Conservation (phyloP, 805 yeast species). For the Teunomyces panamensis region DNA sequence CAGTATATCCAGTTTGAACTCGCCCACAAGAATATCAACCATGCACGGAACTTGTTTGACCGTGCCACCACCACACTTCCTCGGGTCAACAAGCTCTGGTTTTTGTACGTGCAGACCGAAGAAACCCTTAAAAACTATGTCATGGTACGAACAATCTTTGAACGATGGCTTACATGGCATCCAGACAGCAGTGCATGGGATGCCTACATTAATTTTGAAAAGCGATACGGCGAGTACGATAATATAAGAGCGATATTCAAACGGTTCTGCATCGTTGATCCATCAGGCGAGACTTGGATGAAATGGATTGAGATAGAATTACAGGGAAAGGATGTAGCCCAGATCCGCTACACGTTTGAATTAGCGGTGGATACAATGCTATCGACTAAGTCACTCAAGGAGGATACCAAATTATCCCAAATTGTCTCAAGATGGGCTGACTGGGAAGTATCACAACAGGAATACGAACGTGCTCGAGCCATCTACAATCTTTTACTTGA, state of each 20-base stretch:
- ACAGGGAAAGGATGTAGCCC: slow-evolving; percentile 31
- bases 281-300: slow-evolving; percentile 60
- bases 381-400: slow-evolving; percentile 4
- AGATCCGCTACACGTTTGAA: slow-evolving; percentile 64
- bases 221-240: slow-evolving; percentile 54
- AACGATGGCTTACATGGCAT: slow-evolving; percentile 78
- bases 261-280: slow-evolving; percentile 45
- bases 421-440: slow-evolving; percentile 56
- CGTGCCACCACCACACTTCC: slow-evolving; percentile 76
- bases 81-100: slow-evolving; percentile 83
- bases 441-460: slow-evolving; percentile 65
- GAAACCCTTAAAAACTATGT: slow-evolving; percentile 66
- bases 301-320: slow-evolving; percentile 75
- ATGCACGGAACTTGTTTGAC: slow-evolving; percentile 82
- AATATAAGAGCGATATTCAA: slow-evolving; percentile 59
- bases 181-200: slow-evolving; percentile 71
- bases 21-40: slow-evolving; percentile 69
- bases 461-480: slow-evolving; percentile 60
- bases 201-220: slow-evolving; percentile 70
- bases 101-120: slow-evolving; percentile 74
- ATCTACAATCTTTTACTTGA: slow-evolving; percentile 51
- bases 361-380: slow-evolving; percentile 50
- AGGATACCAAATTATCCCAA: slow-evolving; percentile 28
- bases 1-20: slow-evolving; percentile 79
- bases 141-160: slow-evolving; percentile 64